Base-by-base conservation (phyloP, 176 grass and related monocot genomes). In the Calamus simplicifolius region DNA sequence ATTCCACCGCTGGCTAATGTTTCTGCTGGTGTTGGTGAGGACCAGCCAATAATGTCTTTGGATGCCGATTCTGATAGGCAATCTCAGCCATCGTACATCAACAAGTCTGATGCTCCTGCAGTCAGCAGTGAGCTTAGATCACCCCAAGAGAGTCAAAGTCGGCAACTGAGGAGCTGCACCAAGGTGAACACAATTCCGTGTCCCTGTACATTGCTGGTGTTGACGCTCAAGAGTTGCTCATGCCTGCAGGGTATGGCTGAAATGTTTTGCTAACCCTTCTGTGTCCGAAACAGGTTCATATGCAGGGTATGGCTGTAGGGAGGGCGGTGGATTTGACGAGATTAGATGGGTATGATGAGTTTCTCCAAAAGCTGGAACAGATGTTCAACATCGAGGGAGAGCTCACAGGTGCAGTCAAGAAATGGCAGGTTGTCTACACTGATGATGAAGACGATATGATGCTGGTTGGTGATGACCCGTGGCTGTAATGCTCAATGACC, bases 391-490 rank as follows among this genome's bases (percentile, higher is more conserved):
- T 92, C 35, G 28, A 51, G 10, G 88, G 87, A 64, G 84, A 89
- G 38, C 78, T 98, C 25, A 70, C 76, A 64, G 62, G 77, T 17
- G 66, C 56, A 18, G 48, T 77, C 13, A 98, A 80, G 69, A 77
- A 66, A 77, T 98, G 87, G 93, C 66, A 85, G 48, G 79, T 89
- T 29, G 68, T 92, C 50, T 98, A 82, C 52, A 80, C 81, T 2
- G 93, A 98, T 52, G 93, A 92, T 7, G 87, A 92, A 56, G 81
- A 98, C 68, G 93, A 98, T 66, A 85, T 83, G 66, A 98, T 98
- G 93, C 64, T 82, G 58, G 87, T 88, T 64, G 93, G 93, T 35
- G 87, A 98, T 19, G 87, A 98, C 74, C 93, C 87, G 52, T 98
- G 93, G 93, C 60, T 74, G 93, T 98, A 98, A 78, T 78, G 62